These are phyloP conservation scores for Parsonsia alboflavescens DNA, from an alignment of 257 asterid genomes.

Conservation along the genomic window DNA sequence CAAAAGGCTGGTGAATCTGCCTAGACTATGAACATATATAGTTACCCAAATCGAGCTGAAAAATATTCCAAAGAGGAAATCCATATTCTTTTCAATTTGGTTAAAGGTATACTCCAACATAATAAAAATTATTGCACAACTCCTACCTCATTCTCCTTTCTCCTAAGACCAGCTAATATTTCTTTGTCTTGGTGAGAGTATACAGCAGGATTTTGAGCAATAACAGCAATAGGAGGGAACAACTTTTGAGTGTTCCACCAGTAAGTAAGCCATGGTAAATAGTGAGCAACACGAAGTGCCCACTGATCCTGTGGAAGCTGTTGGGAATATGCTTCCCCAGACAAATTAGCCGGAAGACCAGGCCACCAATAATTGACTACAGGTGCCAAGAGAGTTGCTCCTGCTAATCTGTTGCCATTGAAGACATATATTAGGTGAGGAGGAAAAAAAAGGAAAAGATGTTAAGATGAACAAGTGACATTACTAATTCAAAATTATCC, in stretches of 20 bases:
- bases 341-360: conserved; percentile 64
- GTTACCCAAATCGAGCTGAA: neutral
- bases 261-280: conserved; percentile 73
- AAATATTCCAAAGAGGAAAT: neutral
- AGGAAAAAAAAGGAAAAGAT: neutral
- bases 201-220: conserved; percentile 27
- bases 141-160: conserved; percentile 14
- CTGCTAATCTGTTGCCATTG: conserved; percentile 60
- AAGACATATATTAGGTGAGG: neutral
- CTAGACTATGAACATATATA: neutral
- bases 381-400: conserved; percentile 75
- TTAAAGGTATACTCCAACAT: neutral
- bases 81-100: neutral
- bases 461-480: neutral
- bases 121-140: neutral
- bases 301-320: conserved; percentile 63
- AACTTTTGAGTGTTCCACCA: conserved; percentile 95
- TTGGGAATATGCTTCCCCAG: conserved; percentile 37
- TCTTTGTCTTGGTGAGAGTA: conserved; percentile 55
- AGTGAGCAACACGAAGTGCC: conserved; percentile 72
- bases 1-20: neutral
- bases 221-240: conserved; percentile 46
- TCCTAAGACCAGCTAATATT: conserved; percentile 29
- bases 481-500: neutral
- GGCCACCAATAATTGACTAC: conserved; percentile 87